phyloP scores from a whole-genome alignment of 176 grass and related monocot genomes.

The Areca catechu region DNA sequence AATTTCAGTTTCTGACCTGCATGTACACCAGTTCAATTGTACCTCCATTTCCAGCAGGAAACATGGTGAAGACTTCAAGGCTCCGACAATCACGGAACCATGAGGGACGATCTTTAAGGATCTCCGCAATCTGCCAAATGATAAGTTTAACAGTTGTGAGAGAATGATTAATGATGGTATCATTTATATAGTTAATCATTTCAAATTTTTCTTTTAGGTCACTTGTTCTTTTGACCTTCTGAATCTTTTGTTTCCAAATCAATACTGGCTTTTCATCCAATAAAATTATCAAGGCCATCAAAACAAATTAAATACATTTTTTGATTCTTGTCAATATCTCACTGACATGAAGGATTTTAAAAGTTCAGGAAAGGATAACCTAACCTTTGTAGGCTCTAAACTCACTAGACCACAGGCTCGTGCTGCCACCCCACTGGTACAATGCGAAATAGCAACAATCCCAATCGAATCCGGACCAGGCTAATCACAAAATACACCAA shows the following conservation, averaged over 20 bases:
- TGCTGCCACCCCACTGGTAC: conserved; percentile 80
- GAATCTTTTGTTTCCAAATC: no score
- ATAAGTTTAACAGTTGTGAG: conserved; percentile 18
- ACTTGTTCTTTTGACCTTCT: no score
- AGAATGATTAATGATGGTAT: background rate
- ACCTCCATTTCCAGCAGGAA: conserved; percentile 93
- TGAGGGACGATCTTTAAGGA: conserved; percentile 77
- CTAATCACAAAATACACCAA: conserved; percentile 24
- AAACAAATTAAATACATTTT: no score
- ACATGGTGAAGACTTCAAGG: conserved; percentile 72
- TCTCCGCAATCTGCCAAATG: conserved; percentile 59
- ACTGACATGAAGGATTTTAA: no score
- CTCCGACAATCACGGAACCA: conserved; percentile 98
- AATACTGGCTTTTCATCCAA: no score
- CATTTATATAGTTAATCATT: background rate
- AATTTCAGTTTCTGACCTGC: conserved; percentile 47
- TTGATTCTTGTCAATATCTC: no score
- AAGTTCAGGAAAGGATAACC: background rate
- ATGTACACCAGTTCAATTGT: conserved; percentile 85
- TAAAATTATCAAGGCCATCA: no score
- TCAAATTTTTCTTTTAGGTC: no score
- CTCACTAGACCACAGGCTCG: conserved; percentile 99
- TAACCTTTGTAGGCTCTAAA: conserved; percentile 87
- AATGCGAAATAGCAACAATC: conserved; percentile 95
- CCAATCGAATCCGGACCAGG: conserved; percentile 99